Evolutionary conservation across 2,329 filamentous ascomycete genomes (phyloP).

Genomic region (Xylariaceae sp.): DNA sequence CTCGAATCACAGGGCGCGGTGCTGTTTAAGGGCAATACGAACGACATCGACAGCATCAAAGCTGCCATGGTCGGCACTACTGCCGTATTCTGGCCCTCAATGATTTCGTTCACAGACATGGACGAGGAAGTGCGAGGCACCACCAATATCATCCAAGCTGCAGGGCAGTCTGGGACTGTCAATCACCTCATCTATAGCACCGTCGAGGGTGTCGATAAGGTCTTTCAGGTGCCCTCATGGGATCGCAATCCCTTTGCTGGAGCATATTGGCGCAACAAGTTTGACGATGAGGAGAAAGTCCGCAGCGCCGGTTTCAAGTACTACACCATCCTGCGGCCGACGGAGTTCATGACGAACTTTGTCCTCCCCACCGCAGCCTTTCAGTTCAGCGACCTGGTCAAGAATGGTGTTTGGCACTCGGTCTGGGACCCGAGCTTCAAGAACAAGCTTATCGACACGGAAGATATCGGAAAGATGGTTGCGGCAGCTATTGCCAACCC

Average conservation of each 20-base stretch:
- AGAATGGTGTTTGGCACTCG: conserved; percentile 7
- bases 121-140: conserved; percentile 11
- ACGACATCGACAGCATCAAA: conserved; percentile 9
- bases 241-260: conserved; percentile 5
- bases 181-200: conserved; percentile 19
- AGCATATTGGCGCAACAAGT: conserved; percentile 16
- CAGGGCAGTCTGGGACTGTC: conserved; percentile 4
- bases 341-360: conserved; percentile 24
- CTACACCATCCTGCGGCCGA: conserved; percentile 24
- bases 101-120: conserved; percentile 4
- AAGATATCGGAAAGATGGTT: conserved; percentile 18
- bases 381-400: conserved; percentile 10
- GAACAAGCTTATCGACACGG: conserved; percentile 8
- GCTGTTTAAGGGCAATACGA: conserved; percentile 19
- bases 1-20: conserved; percentile 14
- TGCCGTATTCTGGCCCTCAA: conserved; percentile 18
- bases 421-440: conserved; percentile 1
- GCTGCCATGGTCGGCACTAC: conserved; percentile 15
- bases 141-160: conserved; percentile 16
- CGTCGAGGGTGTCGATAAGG: conserved; percentile 1
- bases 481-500: conserved; percentile 16
- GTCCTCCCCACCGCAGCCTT: background rate
- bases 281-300: conserved; percentile 17
- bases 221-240: background rate
- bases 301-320: conserved; percentile 10